Evolutionary conservation across 257 asterid species (phyloP).

Genomic region (Solanum appendiculatum): DNA sequence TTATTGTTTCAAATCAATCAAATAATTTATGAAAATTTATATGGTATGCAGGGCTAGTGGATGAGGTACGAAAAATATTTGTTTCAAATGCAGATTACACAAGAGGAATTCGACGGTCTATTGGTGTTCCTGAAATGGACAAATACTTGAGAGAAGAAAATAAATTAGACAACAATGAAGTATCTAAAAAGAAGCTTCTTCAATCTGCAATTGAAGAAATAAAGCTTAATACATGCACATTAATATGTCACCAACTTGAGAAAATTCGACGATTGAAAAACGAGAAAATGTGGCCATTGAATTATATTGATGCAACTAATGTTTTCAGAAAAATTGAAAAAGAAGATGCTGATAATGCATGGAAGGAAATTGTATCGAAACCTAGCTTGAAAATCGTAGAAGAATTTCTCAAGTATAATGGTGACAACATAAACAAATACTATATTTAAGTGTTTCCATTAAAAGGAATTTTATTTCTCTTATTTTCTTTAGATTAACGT

Average conservation of each 20-base stretch:
- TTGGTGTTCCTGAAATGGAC: conserved; percentile 9
- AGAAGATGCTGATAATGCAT: neutral
- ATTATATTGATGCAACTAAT: conserved; percentile 10
- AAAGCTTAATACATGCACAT: conserved; percentile 6
- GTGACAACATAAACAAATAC: neutral
- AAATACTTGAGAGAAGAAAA: neutral
- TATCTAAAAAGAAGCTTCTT: neutral
- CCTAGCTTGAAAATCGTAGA: neutral
- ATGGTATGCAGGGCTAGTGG: conserved; percentile 1
- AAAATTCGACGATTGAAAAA: conserved; percentile 4
- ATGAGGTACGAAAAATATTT: conserved; percentile 13
- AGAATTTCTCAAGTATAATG: neutral
- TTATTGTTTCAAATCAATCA: neutral
- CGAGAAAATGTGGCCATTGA: conserved; percentile 3
- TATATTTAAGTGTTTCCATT: too few relatives aligned
- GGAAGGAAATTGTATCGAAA: neutral
- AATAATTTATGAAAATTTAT: neutral
- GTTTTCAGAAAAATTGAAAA: neutral
- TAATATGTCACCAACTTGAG: conserved; percentile 3
- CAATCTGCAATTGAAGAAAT: conserved; percentile 5
- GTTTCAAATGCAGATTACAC: neutral
- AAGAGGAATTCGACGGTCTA: neutral
- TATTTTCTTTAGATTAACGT: too few relatives aligned
- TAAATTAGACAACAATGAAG: neutral
- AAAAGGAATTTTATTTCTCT: too few relatives aligned